These are phyloP conservation scores for Colletotrichum coccodes DNA, from an alignment of 2,329 filamentous ascomycete genomes.

Conservation along the genomic window DNA sequence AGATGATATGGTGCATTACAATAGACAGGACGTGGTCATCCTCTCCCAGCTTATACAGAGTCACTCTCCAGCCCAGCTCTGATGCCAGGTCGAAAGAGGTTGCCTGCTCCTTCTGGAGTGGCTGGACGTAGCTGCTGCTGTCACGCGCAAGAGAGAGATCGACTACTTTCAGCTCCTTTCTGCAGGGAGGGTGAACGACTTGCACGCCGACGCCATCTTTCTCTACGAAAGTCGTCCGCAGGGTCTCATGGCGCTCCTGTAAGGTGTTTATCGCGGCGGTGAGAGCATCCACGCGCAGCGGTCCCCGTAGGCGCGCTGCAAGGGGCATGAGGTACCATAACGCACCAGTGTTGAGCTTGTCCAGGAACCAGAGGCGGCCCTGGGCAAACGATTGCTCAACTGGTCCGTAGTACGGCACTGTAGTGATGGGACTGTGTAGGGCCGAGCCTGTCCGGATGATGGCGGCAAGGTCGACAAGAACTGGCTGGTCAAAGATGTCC, in stretches of 20 bases:
- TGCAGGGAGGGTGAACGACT: conserved; percentile 15
- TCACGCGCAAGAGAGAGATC: neutral
- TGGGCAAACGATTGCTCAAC: conserved; percentile 9
- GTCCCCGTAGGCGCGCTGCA: neutral
- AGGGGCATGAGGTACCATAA: neutral
- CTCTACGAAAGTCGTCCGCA: neutral
- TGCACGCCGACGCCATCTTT: neutral
- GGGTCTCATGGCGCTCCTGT: neutral
- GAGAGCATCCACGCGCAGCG: neutral
- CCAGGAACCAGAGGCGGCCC: conserved; percentile 1
- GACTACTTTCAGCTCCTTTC: conserved; percentile 4
- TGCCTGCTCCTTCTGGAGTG: conserved; percentile 31
- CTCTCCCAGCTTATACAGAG: conserved; percentile 20
- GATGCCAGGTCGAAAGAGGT: conserved; percentile 37
- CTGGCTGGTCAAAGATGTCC: conserved; percentile 28
- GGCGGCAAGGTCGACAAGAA: conserved; percentile 2
- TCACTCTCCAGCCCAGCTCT: conserved; percentile 37
- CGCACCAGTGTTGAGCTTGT: neutral
- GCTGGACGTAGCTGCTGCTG: neutral
- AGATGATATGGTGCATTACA: conserved; percentile 42
- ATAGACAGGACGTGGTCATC: conserved; percentile 38
- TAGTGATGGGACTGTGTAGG: neutral
- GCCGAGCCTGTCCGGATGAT: neutral
- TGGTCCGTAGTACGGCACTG: neutral
- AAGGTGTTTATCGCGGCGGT: neutral